Conservation (phyloP, 2,329 filamentous ascomycete genomes). For the Fusarium albosuccineum region DNA sequence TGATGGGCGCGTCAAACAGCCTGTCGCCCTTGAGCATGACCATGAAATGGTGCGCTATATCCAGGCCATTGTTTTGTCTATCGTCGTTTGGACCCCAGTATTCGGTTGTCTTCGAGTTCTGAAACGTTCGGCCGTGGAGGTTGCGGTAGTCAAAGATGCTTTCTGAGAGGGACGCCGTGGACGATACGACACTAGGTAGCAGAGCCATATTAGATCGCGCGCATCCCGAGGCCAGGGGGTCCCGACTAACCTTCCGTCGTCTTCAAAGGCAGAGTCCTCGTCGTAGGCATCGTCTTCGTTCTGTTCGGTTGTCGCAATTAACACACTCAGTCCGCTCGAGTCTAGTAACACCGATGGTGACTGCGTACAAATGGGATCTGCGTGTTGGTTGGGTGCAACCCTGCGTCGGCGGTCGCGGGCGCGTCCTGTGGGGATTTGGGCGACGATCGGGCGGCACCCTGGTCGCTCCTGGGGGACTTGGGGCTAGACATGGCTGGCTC, state of each 20-base stretch:
- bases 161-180: conserved; percentile 50
- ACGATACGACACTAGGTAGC: conserved; percentile 37
- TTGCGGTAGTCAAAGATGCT: conserved; percentile 51
- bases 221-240: not conserved
- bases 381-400: conserved; percentile 24
- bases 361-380: conserved; percentile 31
- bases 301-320: not conserved
- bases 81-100: conserved; percentile 49
- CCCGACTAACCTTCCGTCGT: conserved; percentile 1
- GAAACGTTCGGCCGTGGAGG: conserved; percentile 50
- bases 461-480: conserved; percentile 5
- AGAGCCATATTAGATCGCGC: not conserved
- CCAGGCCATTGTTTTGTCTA: conserved; percentile 41
- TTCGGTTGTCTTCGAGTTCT: conserved; percentile 46
- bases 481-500: conserved; percentile 6
- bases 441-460: not conserved
- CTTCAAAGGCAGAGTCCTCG: conserved; percentile 5
- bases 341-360: not conserved
- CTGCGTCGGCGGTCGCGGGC: not conserved
- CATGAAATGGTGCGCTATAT: conserved; percentile 45
- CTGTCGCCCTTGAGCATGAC: conserved; percentile 40
- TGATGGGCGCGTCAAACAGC: conserved; percentile 42
- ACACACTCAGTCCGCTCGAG: not conserved
- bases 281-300: conserved; percentile 24
- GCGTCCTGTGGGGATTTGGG: not conserved